Evolutionary conservation across 805 yeast genomes (phyloP).

Genomic region (Lipomyces oligophaga): DNA sequence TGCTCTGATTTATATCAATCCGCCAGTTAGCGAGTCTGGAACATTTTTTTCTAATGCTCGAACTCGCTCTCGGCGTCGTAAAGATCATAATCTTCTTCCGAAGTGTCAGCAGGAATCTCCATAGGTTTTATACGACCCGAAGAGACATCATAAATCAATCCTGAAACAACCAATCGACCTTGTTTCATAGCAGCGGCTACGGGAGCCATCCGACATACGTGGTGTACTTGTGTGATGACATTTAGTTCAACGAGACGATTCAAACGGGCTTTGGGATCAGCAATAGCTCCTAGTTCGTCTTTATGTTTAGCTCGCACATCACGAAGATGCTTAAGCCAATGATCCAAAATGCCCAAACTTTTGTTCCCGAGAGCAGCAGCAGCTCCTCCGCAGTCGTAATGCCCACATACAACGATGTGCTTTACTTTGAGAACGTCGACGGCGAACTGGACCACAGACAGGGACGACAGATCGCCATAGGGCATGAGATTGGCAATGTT

Average conservation of each 20-base stretch:
- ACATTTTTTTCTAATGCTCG: no score
- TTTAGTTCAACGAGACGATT: constrained; percentile 69
- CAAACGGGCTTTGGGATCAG: constrained; percentile 53
- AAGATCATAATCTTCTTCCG: constrained; percentile 22
- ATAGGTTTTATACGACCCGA: constrained; percentile 58
- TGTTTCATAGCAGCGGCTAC: constrained; percentile 61
- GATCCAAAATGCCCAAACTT: constrained; percentile 63
- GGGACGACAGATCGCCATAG: constrained; percentile 62
- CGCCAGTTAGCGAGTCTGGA: no score
- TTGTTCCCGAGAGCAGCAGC: constrained; percentile 70
- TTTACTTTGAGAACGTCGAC: constrained; percentile 76
- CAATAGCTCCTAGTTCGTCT: constrained; percentile 47
- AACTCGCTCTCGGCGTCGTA: constrained; percentile 1
- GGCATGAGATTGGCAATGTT: constrained; percentile 80
- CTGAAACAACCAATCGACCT: constrained; percentile 72
- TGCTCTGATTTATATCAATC: no score
- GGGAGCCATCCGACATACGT: constrained; percentile 57
- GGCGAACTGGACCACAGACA: constrained; percentile 82
- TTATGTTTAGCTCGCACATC: constrained; percentile 62
- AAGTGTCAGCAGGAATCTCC: constrained; percentile 39
- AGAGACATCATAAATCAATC: constrained; percentile 77
- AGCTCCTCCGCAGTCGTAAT: constrained; percentile 92
- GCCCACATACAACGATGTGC: constrained; percentile 86
- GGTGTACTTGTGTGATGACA: constrained; percentile 66
- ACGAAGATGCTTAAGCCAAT: constrained; percentile 64